phyloP scores from a whole-genome alignment of 495 filamentous ascomycete genomes.

The Aspergillus bridgeri region DNA sequence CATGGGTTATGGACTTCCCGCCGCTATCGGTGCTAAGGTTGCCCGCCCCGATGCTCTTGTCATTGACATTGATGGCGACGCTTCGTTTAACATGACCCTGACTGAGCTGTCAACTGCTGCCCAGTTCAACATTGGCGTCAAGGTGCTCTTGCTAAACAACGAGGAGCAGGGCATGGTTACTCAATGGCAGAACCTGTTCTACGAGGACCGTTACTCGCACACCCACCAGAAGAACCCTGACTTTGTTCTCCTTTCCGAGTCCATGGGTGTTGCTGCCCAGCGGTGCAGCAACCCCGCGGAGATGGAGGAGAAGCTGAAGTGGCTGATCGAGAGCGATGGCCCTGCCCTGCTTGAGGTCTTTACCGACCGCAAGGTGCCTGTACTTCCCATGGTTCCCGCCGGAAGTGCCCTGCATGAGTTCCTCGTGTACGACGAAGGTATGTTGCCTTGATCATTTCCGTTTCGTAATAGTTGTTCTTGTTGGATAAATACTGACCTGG shows the following conservation, averaged over 20 bases:
- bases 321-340: conserved; percentile 81
- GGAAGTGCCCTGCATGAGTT: conserved; percentile 91
- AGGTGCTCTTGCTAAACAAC: conserved; percentile 90
- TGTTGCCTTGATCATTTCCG: conserved; percentile 7
- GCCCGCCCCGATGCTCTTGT: conserved; percentile 81
- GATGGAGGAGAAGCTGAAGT: conserved; percentile 73
- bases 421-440: conserved; percentile 83
- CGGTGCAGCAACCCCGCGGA: conserved; percentile 65
- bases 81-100: conserved; percentile 95
- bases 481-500: conserved; percentile 25
- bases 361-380: conserved; percentile 88
- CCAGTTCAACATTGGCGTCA: conserved; percentile 91
- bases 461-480: background rate
- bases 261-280: conserved; percentile 74
- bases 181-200: conserved; percentile 93
- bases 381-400: conserved; percentile 92
- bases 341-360: conserved; percentile 66
- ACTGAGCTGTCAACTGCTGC: conserved; percentile 85
- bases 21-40: conserved; percentile 91
- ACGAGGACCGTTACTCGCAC: conserved; percentile 86
- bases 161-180: conserved; percentile 96
- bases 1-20: conserved; percentile 92
- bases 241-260: conserved; percentile 78
- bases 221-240: conserved; percentile 89
- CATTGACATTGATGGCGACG: conserved; percentile 93